Evolutionary conservation across 1,284 basidiomycete genomes (phyloP), one percentile per base, ranked within the genome.

Genomic region (Phellinidium pouzarii): DNA sequence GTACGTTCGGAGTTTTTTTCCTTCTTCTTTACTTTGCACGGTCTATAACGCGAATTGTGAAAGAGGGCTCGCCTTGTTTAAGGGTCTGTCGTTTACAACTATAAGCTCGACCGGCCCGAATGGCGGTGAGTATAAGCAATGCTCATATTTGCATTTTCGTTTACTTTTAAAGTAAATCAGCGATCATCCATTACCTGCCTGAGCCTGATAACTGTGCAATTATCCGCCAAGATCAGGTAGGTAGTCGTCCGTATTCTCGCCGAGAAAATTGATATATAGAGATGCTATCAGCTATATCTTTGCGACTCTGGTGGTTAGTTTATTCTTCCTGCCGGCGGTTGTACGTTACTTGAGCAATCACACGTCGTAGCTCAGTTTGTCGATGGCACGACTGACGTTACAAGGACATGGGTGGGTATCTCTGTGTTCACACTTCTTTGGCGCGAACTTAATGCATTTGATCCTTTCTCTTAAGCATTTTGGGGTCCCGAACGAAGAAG

Each of bases 361-460:
- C 40, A 12, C 2, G 12, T 38, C 3, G 20, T 48, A 89, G 89
- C 79, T 1, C 94, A 98, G 71, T 97, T 87, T 67, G 69, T 82
- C 26, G 94, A 97, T 62, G 94, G 94, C 9, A 99, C 95, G 0
- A 99, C 95, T 1, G 96, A 98, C 63, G 87, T 91, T 7, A 97
- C 94, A 3, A 74, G 94, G 31, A 95, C 92, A 53, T 84, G 82
- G 81, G 89, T 87, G 63, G 60, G 74, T 62, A 6, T 20, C 19
- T 17, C 14, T 40, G n/a, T 2, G 14, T 25, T 20, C n/a, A 23
- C 14, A 26, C 5, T 14, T 2, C 8, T 40, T 19, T 47, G 23
- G 20, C 7, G 22, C n/a, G 1, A 26, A 34, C 9, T 22, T 41
- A 27, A 14, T 34, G 7, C 6, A 34, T 3, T 34, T 8, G 7